A percentile compares a stretch with the other conserved stretches of the same genome.
phyloP scores from a whole-genome alignment of 768 basidiomycete genomes.

The Termitomyces sp. region DNA sequence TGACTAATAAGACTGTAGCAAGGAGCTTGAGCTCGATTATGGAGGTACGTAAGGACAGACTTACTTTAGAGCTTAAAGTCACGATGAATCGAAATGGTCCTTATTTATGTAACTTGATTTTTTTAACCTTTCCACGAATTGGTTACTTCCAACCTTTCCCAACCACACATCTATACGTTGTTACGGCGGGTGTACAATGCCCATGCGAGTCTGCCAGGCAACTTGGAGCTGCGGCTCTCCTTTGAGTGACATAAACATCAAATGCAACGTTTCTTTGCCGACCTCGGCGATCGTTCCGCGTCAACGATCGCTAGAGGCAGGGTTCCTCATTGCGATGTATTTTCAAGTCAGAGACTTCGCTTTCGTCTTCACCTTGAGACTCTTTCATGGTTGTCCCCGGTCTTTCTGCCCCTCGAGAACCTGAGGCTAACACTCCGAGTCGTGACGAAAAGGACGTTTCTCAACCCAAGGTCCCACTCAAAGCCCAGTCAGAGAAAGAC shows the following conservation, averaged over 20 bases:
- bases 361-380: background rate
- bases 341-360: background rate
- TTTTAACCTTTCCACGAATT: background rate
- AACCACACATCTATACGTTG: too few relatives aligned
- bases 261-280: background rate
- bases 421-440: background rate
- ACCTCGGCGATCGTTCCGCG: background rate
- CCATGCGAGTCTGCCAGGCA: background rate
- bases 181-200: too few relatives aligned
- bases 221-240: background rate
- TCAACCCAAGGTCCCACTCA: background rate
- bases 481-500: background rate
- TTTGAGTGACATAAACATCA: background rate
- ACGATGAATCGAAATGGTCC: background rate
- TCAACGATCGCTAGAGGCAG: background rate
- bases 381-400: background rate
- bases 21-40: background rate
- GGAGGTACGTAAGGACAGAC: background rate
- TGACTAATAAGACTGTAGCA: background rate
- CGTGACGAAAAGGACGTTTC: background rate
- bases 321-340: background rate
- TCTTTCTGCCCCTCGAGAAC: background rate
- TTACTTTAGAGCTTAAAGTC: too few relatives aligned
- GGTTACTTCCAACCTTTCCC: background rate
- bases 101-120: too few relatives aligned